Percentiles rank a stretch among this genome's conserved stretches.
Evolutionary conservation across 495 filamentous ascomycete genomes (phyloP).

Genomic region (Entonaema liquescens): DNA sequence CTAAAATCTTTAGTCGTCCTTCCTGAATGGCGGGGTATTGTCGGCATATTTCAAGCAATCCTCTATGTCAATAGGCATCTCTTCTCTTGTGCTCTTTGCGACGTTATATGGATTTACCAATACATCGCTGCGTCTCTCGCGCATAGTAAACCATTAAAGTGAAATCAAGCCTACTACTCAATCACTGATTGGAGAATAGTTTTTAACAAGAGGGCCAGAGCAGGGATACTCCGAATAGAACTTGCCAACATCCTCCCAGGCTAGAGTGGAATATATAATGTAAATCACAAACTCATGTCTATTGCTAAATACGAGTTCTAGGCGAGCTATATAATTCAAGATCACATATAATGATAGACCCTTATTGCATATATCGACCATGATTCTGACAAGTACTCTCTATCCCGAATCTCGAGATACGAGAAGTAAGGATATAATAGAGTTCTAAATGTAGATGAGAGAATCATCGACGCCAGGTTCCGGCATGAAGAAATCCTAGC

Average conservation of each 20-base stretch:
- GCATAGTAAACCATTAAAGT: neutral
- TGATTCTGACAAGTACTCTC: neutral
- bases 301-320: neutral
- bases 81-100: neutral
- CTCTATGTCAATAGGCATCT: neutral
- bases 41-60: neutral
- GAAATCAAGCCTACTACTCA: neutral
- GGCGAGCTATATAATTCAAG: neutral
- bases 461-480: neutral
- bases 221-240: no score
- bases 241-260: no score
- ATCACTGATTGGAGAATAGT: neutral
- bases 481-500: neutral
- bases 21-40: neutral
- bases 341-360: neutral
- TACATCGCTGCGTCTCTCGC: no score
- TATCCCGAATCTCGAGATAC: neutral
- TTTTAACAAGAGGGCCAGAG: neutral
- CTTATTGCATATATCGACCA: neutral
- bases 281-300: neutral
- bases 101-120: neutral
- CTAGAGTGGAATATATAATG: no score
- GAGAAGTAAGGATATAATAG: neutral
- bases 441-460: neutral
- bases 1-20: no score